A percentile compares a stretch with the other conserved stretches of the same genome.
Conservation (phyloP, 2,329 filamentous ascomycete genomes). For the Scortechinia acanthostroma region DNA sequence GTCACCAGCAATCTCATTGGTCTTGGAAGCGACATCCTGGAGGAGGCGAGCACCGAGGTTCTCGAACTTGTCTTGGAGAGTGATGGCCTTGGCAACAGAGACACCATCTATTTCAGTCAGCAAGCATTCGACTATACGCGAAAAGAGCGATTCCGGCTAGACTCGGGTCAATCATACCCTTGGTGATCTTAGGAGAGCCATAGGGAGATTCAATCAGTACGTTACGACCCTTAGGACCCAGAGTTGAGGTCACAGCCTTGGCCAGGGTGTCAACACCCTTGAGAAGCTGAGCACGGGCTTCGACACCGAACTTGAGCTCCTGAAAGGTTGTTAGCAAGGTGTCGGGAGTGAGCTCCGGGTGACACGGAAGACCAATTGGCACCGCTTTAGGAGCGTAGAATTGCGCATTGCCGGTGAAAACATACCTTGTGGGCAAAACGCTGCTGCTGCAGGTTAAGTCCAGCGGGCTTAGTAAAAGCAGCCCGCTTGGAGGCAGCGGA, state of each 20-base stretch:
- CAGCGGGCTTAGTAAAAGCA: constrained; percentile 54
- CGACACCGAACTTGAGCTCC: constrained; percentile 98
- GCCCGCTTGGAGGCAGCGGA: constrained; percentile 48
- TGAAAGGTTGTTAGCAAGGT: constrained; percentile 28
- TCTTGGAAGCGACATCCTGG: constrained; percentile 98
- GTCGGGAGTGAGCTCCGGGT: constrained; percentile 1
- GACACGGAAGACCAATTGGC: constrained; percentile 8
- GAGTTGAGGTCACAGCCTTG: constrained; percentile 88
- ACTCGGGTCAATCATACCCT: constrained; percentile 55
- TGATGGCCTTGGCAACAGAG: constrained; percentile 81
- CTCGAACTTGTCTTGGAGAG: constrained; percentile 97
- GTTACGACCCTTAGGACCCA: constrained; percentile 96
- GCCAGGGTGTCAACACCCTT: constrained; percentile 94
- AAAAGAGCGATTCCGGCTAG: neutral
- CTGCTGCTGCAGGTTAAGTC: constrained; percentile 75
- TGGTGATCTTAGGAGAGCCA: constrained; percentile 98
- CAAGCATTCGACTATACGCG: neutral
- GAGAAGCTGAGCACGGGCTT: constrained; percentile 80
- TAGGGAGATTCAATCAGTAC: constrained; percentile 98
- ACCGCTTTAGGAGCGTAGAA: constrained; percentile 3
- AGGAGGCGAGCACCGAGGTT: constrained; percentile 95
- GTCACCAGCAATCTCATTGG: constrained; percentile 97
- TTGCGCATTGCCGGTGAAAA: constrained; percentile 6
- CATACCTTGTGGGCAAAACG: constrained; percentile 95
- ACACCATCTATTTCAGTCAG: constrained; percentile 62